Evolutionary conservation across 2,329 filamentous ascomycete species (phyloP), one percentile per base, ranked within the genome.

Genomic region (Epichloe brachyelytri): DNA sequence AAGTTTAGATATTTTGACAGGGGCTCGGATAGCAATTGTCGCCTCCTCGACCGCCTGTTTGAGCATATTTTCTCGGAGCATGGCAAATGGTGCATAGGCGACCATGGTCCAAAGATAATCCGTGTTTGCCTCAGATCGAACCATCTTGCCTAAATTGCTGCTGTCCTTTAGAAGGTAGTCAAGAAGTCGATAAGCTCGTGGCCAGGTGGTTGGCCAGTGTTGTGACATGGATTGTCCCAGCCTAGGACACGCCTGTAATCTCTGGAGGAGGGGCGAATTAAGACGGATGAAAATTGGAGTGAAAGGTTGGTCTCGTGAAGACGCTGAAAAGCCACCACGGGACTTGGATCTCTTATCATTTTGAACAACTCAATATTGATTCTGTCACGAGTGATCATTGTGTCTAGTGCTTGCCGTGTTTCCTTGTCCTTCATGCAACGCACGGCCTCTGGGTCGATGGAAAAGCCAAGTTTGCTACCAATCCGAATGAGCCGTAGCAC

Each of bases 331-430:
- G 54, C 53, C 22, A 41, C 22, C 8, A 40, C 51, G 22, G 54
- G 46, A 10, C 46, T 30, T 10, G 17, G 12, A 19, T 37, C 19
- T 15, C n/a, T 38, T 51, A 57, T 55, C 50, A 57, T 57, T 26
- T 55, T 57, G 46, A 49, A 39, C 8, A 57, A 15, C 30, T 57
- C 56, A 4, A 49, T 49, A 3, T 49, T 49, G 19, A 57, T 45
- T 33, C 56, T 51, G 26, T 57, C 56, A 30, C 56, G 56, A 8
- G 51, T 55, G 5, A 57, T 55, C 8, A 55, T 56, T 5, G 45
- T 55, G 5, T 55, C 43, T 2, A 57, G 53, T 10, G 46, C 50
- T 10, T n/a, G 17, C 12, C 30, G 54, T 3, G 56, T 50, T 7
- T 52, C 33, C 3, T 50, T 3, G 8, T 55, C 48, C 7, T 12